A percentile compares a stretch with the other conserved stretches of the same genome.
Conservation (phyloP, 768 basidiomycete species). For the Sarcodon aspratus region DNA sequence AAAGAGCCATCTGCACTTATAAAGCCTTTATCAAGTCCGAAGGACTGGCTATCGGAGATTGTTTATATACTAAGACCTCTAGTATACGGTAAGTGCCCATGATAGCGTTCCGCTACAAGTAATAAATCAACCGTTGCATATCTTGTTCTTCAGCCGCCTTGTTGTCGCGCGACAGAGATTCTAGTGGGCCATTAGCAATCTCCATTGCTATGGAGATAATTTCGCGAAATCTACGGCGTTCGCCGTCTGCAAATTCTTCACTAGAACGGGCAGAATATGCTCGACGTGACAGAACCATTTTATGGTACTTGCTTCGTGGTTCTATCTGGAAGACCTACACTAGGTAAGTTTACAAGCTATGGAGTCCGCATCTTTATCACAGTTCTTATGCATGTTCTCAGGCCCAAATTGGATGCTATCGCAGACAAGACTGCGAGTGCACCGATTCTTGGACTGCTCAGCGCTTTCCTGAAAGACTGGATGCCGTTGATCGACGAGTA, state of each 20-base stretch:
- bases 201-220: constrained; percentile 61
- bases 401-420: constrained; percentile 65
- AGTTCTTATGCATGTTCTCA: constrained; percentile 15
- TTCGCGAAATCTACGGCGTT: constrained; percentile 64
- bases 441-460: constrained; percentile 58
- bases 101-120: neutral
- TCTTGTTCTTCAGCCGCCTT: constrained; percentile 14
- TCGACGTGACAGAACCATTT: constrained; percentile 66
- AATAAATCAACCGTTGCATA: constrained; percentile 5
- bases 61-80: constrained; percentile 67
- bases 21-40: constrained; percentile 43
- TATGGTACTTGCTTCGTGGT: constrained; percentile 81
- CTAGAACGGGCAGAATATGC: constrained; percentile 76
- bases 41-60: constrained; percentile 67
- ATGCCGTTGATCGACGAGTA: constrained; percentile 83
- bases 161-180: constrained; percentile 28
- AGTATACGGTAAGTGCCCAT: constrained; percentile 48
- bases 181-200: constrained; percentile 53
- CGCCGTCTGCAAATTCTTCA: constrained; percentile 44
- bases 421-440: constrained; percentile 40
- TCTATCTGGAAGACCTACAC: constrained; percentile 79
- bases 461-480: constrained; percentile 73
- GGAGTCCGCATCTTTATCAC: neutral
- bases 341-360: constrained; percentile 26
- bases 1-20: constrained; percentile 61